Percentiles rank a stretch among this genome's conserved stretches.
phyloP scores from a whole-genome alignment of 2,329 filamentous ascomycete genomes.

The Aspergillus carbonarius region DNA sequence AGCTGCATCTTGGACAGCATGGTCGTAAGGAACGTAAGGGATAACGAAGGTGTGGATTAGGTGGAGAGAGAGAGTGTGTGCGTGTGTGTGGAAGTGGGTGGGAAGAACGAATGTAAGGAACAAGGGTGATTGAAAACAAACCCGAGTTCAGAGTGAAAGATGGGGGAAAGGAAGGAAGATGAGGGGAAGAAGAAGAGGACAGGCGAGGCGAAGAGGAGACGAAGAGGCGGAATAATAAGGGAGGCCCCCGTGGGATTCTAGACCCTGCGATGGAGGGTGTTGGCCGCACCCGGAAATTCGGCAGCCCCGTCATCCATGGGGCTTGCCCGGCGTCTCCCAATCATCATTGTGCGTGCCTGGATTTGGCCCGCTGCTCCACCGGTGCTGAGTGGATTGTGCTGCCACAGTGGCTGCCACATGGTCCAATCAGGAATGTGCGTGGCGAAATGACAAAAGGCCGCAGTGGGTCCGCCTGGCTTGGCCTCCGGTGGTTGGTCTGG shows the following conservation, averaged over 20 bases:
- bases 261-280: not conserved
- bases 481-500: not conserved
- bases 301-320: not conserved
- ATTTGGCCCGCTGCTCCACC: not conserved
- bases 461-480: not conserved
- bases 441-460: not conserved
- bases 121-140: not conserved
- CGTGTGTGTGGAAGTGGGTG: not conserved
- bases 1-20: conserved; percentile 33
- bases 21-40: conserved; percentile 4
- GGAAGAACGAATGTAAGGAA: conserved; percentile 2
- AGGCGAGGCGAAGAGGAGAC: conserved; percentile 5
- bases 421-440: not conserved
- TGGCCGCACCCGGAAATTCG: not conserved
- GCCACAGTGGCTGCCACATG: not conserved
- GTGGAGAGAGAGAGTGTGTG: conserved; percentile 4
- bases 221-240: not conserved
- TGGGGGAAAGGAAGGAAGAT: conserved; percentile 4
- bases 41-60: not conserved
- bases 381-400: not conserved
- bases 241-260: not conserved
- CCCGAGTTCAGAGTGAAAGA: not conserved
- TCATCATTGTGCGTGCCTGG: not conserved
- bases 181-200: conserved; percentile 1
- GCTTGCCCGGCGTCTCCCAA: not conserved